Percentiles rank a stretch among this genome's conserved stretches.
Conservation (phyloP, 805 yeast genomes). For the Kodamaea neixiangensis region DNA sequence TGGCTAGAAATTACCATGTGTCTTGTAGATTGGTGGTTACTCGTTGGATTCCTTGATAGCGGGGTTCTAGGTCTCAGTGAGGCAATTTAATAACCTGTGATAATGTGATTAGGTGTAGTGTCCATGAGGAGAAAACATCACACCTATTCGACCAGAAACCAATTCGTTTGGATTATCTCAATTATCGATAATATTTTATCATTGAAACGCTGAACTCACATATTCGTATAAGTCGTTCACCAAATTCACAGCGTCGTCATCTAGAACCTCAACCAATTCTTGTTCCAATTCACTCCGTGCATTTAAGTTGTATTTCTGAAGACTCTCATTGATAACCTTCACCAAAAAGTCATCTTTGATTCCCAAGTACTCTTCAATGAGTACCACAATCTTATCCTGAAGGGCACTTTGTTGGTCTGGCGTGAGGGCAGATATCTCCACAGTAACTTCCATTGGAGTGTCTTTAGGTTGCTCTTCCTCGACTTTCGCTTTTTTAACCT, state of each 20-base stretch:
- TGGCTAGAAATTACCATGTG: too few species aligned
- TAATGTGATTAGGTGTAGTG: too few species aligned
- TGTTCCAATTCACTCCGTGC: slow-evolving; percentile 35
- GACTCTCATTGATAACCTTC: slow-evolving; percentile 42
- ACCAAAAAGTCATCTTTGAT: slow-evolving; percentile 52
- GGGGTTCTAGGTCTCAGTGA: too few species aligned
- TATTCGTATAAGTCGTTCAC: slow-evolving; percentile 42
- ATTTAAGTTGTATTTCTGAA: slow-evolving; percentile 32
- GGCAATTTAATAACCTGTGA: too few species aligned
- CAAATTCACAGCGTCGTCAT: slow-evolving; percentile 47
- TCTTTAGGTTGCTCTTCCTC: slow-evolving; percentile 5
- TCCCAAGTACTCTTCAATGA: slow-evolving; percentile 56
- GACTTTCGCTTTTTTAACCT: slow-evolving; percentile 5
- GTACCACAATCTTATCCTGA: slow-evolving; percentile 37
- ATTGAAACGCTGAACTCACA: slow-evolving; percentile 7
- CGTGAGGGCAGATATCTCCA: slow-evolving; percentile 11
- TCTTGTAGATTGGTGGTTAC: too few species aligned
- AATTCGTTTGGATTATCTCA: too few species aligned
- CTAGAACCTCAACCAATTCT: slow-evolving; percentile 53
- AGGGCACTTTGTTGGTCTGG: slow-evolving; percentile 21
- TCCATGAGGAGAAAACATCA: too few species aligned
- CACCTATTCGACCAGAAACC: too few species aligned
- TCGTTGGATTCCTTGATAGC: too few species aligned
- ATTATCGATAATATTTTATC: too few species aligned
- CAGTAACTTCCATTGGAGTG: background rate